A percentile compares a stretch with the other conserved stretches of the same genome.
Evolutionary conservation across 805 yeast species (phyloP).

Genomic region (Trichomonascus vanleenenianus): DNA sequence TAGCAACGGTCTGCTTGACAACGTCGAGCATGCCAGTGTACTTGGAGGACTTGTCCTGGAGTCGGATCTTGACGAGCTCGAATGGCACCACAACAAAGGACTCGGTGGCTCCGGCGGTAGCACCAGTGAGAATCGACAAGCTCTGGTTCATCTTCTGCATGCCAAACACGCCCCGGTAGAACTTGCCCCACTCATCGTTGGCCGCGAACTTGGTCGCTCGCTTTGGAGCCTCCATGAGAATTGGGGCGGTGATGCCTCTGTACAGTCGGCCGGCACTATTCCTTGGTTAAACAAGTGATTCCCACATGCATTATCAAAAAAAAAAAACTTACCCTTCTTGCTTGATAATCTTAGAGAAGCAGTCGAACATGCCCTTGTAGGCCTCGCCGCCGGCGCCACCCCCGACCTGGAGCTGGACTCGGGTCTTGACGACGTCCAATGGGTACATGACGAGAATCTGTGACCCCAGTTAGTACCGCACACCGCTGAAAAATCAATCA

Average conservation of each 20-base stretch:
- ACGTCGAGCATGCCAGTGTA: conserved; percentile 84
- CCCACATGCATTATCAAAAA: conserved; percentile 4
- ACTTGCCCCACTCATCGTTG: conserved; percentile 90
- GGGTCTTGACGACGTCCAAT: conserved; percentile 91
- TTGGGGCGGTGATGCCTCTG: conserved; percentile 93
- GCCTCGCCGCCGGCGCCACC: conserved; percentile 44
- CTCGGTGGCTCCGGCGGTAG: conserved; percentile 97
- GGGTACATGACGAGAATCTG: conserved; percentile 88
- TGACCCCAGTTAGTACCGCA: background rate
- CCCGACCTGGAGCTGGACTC: conserved; percentile 81
- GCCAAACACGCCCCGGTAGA: conserved; percentile 68
- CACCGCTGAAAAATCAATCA: background rate
- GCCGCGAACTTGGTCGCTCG: conserved; percentile 98
- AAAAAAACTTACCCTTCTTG: conserved; percentile 58
- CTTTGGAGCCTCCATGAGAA: conserved; percentile 98
- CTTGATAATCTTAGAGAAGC: conserved; percentile 72
- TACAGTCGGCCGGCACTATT: conserved; percentile 46
- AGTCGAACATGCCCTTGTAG: conserved; percentile 78
- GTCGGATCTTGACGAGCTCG: conserved; percentile 88
- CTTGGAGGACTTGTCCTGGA: conserved; percentile 80
- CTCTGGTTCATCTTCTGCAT: conserved; percentile 66
- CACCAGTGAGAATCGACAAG: conserved; percentile 87
- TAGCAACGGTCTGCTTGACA: conserved; percentile 56
- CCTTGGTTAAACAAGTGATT: background rate
- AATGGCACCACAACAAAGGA: conserved; percentile 96